Base-by-base conservation (phyloP, 352 stramenopile species). In the Sclerospora graminicola region DNA sequence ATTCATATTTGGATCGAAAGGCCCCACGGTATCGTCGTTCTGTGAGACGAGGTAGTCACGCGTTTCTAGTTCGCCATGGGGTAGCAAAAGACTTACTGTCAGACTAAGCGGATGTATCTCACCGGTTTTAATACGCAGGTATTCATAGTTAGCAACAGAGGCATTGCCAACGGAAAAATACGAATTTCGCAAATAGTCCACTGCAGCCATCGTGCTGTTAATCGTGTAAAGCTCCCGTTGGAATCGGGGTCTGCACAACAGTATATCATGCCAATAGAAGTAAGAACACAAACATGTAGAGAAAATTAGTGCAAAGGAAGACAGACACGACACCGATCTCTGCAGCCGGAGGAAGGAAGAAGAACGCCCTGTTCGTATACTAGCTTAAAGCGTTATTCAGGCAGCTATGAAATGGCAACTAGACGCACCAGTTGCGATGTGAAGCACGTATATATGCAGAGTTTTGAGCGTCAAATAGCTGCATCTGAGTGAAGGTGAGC, bases 91-190 rank as follows among this genome's bases (percentile, higher is more conserved):
- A 28, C 38, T 57, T 30, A 82, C 63, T n/a, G 23, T 40, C 42
- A 84, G 45, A 7, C 42, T 47, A 7, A 84, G 45, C 5, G 69
- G 63, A 24, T 69, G 15, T 3, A 77, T 57, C 14, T 61, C 27
- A 8, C 56, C 56, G 16, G 24, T 8, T 15, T 41, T 13, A 1
- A 63, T 64, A 19, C 34, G 50, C 0, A 66, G 27, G 34, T 89
- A 84, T 47, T 89, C 76, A 59, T 93, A 93, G 51, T 89, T 93
- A 35, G 81, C 81, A 16, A 93, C 60, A 2, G 76, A 84, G 2
- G 37, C 21, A 28, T 83, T 68, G 15, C 36, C 77, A 30, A 90
- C 68, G n/a, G 61, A 71, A 33, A 84, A 89, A 56, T 90, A 93
- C 5, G 78, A 65, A 49, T 86, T 63, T 16, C 76, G 71, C 30